phyloP scores from a whole-genome alignment of 257 asterid species.

The Capsicum rhomboideum region DNA sequence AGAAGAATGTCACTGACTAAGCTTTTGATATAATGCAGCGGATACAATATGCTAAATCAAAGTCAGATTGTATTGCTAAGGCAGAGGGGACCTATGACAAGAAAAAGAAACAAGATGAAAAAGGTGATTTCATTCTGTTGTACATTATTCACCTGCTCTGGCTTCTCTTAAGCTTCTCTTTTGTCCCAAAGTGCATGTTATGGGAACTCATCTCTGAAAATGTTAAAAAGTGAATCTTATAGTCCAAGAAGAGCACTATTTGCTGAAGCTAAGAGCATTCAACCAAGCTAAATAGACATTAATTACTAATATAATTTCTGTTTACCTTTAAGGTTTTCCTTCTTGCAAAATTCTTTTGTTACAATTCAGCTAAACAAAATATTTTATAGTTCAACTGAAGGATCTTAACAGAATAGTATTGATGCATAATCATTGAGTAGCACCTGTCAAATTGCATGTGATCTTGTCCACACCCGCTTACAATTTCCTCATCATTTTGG shows the following conservation, averaged over 20 bases:
- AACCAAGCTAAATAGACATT: not conserved
- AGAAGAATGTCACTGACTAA: not conserved
- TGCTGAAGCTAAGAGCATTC: not conserved
- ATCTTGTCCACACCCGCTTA: not conserved
- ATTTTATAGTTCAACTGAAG: not conserved
- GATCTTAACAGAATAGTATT: not conserved
- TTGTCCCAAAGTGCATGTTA: not conserved
- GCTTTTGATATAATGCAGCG: conserved; percentile 45
- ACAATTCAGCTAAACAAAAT: not conserved
- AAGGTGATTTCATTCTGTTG: conserved; percentile 39
- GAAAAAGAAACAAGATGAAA: conserved; percentile 96
- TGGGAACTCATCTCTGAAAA: not conserved
- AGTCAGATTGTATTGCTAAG: conserved; percentile 92
- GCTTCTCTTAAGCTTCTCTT: not conserved
- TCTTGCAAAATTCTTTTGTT: not conserved
- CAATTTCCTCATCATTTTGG: not conserved
- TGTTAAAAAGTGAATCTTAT: not conserved
- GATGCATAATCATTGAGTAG: not conserved
- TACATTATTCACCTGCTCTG: not conserved
- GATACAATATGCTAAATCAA: conserved; percentile 83
- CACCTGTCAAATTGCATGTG: not conserved
- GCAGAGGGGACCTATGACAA: conserved; percentile 98
- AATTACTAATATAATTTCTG: not conserved
- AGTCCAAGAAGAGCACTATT: not conserved
- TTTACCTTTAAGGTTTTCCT: not conserved